Evolutionary conservation across 768 basidiomycete genomes (phyloP), one percentile per base, ranked within the genome.

Genomic region (Amanita thiersii): DNA sequence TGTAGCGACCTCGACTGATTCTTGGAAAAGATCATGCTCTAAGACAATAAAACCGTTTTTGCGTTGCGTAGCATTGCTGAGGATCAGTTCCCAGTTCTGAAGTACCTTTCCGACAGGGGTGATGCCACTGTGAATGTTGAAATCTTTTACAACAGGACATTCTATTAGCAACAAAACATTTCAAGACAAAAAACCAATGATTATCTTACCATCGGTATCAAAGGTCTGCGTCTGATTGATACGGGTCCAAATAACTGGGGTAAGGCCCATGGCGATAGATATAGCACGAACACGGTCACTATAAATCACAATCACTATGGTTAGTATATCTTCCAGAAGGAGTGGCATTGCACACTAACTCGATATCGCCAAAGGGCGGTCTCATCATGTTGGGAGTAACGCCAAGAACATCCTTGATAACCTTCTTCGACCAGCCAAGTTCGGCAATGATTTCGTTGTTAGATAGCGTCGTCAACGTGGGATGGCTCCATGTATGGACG

Each of bases 211-310:
- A 39, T 68, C 70, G 17, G 83, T 86, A 50, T 89, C 85, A 55
- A 86, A 87, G 15, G 80, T 81, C 1, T 70, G 69, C 7, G 58
- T 48, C 12, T 74, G 56, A 50, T 72, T 76, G 45, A 77, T 70
- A 37, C 78, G 75, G 15, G 85, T 85, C 89, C 90, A 93, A 52
- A 94, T 84, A 52, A 91, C 76, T 14, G 89, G 81, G 1, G 69
- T 78, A 24, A 92, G 65, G 28, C 82, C 81, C 88, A 93, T 89
- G 34, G 88, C 86, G 38, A 70, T 59, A 14, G 76, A 76, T 50
- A 94, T 86, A 32, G 82, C 83, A 51, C 89, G 84, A 21, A 94
- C 87, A 53, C 90, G 85, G 60, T 92, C 77, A 57, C 86, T 86
- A 50, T 10, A 48, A n/a, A 40, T 21, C 15, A 32, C 49, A 47